Percentiles rank a stretch among this genome's conserved stretches.
phyloP scores from a whole-genome alignment of 108 stramenopile genomes.

The Nannochloropsis salina region DNA sequence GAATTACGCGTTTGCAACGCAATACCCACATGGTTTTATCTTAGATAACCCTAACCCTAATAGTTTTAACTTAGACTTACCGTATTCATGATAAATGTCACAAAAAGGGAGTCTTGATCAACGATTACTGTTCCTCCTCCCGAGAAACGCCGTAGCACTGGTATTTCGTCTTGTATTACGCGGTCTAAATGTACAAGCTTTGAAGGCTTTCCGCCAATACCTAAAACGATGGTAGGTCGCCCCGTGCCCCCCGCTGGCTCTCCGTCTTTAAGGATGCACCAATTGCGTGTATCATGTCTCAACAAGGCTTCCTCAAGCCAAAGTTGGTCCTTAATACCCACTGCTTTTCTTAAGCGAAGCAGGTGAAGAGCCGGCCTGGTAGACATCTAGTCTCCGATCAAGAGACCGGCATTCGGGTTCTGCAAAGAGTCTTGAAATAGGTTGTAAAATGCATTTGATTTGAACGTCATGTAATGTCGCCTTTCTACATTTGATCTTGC shows the following conservation, averaged over 20 bases:
- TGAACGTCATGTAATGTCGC: too few species aligned
- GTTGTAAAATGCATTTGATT: too few species aligned
- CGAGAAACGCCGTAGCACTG: conserved; percentile 38
- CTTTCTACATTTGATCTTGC: too few species aligned
- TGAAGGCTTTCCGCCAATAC: neutral
- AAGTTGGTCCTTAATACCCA: conserved; percentile 4
- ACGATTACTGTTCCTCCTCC: conserved; percentile 48
- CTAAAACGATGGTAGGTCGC: conserved; percentile 17
- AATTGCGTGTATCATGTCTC: conserved; percentile 10
- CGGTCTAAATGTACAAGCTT: neutral
- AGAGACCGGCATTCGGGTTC: too few species aligned
- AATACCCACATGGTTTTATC: too few species aligned
- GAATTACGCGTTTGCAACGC: too few species aligned
- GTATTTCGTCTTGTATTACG: conserved; percentile 18
- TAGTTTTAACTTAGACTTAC: neutral
- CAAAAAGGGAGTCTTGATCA: conserved; percentile 37
- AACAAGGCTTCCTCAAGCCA: conserved; percentile 11
- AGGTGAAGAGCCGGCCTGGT: neutral
- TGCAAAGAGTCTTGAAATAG: too few species aligned
- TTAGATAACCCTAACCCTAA: too few species aligned
- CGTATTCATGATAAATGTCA: conserved; percentile 36
- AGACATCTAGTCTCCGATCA: neutral
- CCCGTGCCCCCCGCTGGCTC: neutral
- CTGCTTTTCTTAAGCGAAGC: neutral
- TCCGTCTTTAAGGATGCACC: neutral